A percentile compares a stretch with the other conserved stretches of the same genome.
Conservation (phyloP, 805 yeast genomes). For the Komagataella ulmi region DNA sequence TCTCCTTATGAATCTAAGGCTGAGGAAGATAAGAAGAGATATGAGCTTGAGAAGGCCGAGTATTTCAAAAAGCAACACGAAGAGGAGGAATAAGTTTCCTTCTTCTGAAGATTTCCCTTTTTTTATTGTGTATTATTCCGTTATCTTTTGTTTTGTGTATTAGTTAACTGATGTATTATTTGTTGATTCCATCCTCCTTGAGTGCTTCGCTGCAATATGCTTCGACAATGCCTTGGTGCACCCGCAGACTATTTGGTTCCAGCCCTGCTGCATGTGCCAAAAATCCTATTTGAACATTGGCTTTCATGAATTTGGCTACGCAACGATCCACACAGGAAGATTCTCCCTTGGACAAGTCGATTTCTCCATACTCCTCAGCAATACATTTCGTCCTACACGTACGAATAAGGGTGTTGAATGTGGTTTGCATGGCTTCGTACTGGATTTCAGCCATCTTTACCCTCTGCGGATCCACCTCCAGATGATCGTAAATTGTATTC, state of each 20-base stretch:
- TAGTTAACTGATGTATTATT: neutral
- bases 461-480: constrained; percentile 46
- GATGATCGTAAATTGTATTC: constrained; percentile 25
- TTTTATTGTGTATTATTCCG: neutral
- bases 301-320: constrained; percentile 67
- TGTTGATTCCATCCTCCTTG: neutral
- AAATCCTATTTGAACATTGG: constrained; percentile 52
- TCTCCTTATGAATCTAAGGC: constrained; percentile 88
- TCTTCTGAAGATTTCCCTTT: neutral
- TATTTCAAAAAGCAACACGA: constrained; percentile 26
- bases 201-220: constrained; percentile 6
- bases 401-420: constrained; percentile 41
- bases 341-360: constrained; percentile 79
- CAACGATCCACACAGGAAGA: constrained; percentile 75
- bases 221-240: constrained; percentile 13
- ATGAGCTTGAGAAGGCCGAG: constrained; percentile 90
- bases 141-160: neutral
- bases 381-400: constrained; percentile 70
- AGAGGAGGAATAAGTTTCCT: neutral
- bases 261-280: constrained; percentile 29
- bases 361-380: constrained; percentile 74
- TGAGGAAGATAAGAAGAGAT: constrained; percentile 92
- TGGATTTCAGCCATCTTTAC: constrained; percentile 55
- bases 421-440: constrained; percentile 45
- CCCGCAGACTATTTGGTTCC: constrained; percentile 25